Base-by-base conservation (phyloP, 2,329 filamentous ascomycete genomes). In the Aspergillus aculeatinus region DNA sequence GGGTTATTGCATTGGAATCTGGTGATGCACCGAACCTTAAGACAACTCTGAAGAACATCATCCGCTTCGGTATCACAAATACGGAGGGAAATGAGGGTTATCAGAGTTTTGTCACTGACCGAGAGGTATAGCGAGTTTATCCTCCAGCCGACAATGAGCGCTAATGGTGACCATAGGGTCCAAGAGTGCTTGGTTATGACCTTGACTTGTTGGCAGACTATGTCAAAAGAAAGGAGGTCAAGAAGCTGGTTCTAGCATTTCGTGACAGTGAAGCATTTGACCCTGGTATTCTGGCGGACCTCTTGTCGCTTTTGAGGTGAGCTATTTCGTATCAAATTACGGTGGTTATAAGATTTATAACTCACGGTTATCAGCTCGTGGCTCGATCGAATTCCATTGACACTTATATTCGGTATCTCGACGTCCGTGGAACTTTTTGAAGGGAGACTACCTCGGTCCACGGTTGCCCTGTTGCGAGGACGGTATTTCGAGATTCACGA, bases 401-500 rank as follows among this genome's bases (percentile, higher is more conserved):
- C 85, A 2, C 73, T 86, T 3, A 71, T 88, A 3, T 82, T 88
- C 57, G 84, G 83, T 14, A 81, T 88, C 52, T 84, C 84, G n/a
- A 88, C 86, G 0, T 87, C 85, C 2, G 79, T 85, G 11, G 85
- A 87, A 51, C 80, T 85, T 19, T 84, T 89, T 57, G 84, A 88
- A 68, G 80, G 82, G 48, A 79, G 85, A 51, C 72, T 89, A 4
- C 80, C 85, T 11, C 80, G 81, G 50, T 79, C 78, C 16, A 81
- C 81, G 16, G 76, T 85, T 42, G 78, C 80, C 52, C 76, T 81
- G 52, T 75, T 88, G 3, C 74, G 82, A 50, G 85, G 84, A 6
- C 73, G 77, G 61, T 78, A 83, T 27, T 88, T 88, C 63, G 82
- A 86, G 65, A 71, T 78, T 59, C 75, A 78, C 29, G 77, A 79